Evolutionary conservation across 805 yeast species (phyloP), one percentile per base, ranked within the genome.

Genomic region (Priceomyces medius): DNA sequence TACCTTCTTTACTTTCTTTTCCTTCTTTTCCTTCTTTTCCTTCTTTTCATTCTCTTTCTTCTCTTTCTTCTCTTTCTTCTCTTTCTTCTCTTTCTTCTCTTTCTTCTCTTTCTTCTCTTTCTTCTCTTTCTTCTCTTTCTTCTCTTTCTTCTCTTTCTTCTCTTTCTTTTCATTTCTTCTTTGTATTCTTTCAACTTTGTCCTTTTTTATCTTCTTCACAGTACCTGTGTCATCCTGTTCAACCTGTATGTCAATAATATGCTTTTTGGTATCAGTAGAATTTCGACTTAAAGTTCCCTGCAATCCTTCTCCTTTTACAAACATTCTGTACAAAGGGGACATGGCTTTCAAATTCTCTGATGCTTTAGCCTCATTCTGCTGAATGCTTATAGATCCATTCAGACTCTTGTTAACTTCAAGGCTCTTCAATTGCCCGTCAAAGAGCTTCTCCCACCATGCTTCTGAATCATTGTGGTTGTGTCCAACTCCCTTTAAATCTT

Each of bases 361-460:
- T 2, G 71, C 72, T 32, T 66, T 67, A 20, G 74, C 79, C 9
- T 49, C 49, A 31, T 76, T 77, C 47, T 79, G 85, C 19, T 69
- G 69, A 51, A 86, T 82, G 7, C 70, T 58, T 0, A 86, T 72
- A 1, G 54, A 62, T 1, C 68, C 68, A 3, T 55, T 57, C 3
- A 36, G 44, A 2, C 57, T 47, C 27, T 55, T 63, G 12, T 54
- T 59, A 6, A 88, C 87, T 43, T 86, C 88, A 38, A 93, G 60
- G 7, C 80, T 77, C 56, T 88, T 87, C 48, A 91, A 73, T 50
- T 89, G 97, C 1, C 97, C 97, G 62, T 91, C 97, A 66, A 93
- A 93, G 34, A 91, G 71, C 48, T 87, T 76, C 51, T 91, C 99
- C 99, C 99, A 91, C 99, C 99, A 91, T 35, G 88, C 84, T 49